Conservation (phyloP, 805 yeast species). For the Kodamaea laetipori region DNA sequence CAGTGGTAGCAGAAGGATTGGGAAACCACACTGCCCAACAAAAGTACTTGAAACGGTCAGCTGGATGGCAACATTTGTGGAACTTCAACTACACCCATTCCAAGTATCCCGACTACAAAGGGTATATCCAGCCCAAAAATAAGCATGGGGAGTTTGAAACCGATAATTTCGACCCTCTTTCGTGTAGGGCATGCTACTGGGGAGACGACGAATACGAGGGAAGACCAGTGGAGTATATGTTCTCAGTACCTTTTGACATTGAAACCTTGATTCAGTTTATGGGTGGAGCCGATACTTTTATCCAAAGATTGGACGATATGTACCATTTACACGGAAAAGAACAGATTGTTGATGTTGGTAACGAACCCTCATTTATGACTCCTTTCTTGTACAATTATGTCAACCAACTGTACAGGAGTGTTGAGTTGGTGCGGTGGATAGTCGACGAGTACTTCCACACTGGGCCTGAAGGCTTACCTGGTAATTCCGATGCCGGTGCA, state of each 20-base stretch:
- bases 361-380: constrained; percentile 40
- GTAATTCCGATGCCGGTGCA: constrained; percentile 42
- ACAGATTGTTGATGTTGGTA: constrained; percentile 35
- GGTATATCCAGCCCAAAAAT: constrained; percentile 36
- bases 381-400: constrained; percentile 37
- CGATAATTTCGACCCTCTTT: constrained; percentile 30
- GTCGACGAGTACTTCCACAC: constrained; percentile 26
- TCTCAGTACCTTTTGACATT: constrained; percentile 38
- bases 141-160: constrained; percentile 29
- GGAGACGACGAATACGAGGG: constrained; percentile 36
- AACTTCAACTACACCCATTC: constrained; percentile 19
- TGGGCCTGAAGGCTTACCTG: constrained; percentile 35
- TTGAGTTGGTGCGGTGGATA: constrained; percentile 31
- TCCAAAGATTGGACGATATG: constrained; percentile 36
- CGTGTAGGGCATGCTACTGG: constrained; percentile 40
- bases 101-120: constrained; percentile 25
- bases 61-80: constrained; percentile 40
- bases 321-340: constrained; percentile 29
- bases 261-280: constrained; percentile 26
- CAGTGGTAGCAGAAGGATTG: constrained; percentile 36
- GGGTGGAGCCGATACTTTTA: constrained; percentile 29
- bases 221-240: constrained; percentile 36
- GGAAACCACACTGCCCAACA: constrained; percentile 21
- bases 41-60: constrained; percentile 33
- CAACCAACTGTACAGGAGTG: constrained; percentile 28